phyloP scores from a whole-genome alignment of 1,139 yeast species.

The Oligophagozyma castellii region DNA sequence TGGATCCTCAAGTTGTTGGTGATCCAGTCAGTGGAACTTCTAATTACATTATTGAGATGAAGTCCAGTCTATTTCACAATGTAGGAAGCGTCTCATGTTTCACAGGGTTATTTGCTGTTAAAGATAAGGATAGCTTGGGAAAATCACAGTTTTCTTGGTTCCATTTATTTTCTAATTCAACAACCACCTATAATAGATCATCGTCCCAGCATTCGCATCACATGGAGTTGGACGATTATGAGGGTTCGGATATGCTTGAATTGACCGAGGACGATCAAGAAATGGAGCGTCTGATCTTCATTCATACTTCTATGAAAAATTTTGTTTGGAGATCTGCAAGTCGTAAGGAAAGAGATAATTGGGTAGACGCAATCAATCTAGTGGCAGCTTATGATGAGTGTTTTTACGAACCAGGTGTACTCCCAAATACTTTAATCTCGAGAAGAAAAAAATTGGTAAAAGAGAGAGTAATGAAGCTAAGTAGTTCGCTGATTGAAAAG shows the following conservation, averaged over 20 bases:
- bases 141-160: constrained; percentile 3
- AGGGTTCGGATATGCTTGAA: constrained; percentile 1
- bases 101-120: constrained; percentile 15
- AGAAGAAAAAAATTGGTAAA: constrained; percentile 14
- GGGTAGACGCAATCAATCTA: constrained; percentile 45
- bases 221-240: not conserved
- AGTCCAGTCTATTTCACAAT: constrained; percentile 5
- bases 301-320: constrained; percentile 26
- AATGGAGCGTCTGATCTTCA: constrained; percentile 6
- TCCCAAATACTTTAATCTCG: constrained; percentile 18
- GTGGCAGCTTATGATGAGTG: constrained; percentile 39
- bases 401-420: constrained; percentile 10
- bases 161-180: not conserved
- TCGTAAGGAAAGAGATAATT: constrained; percentile 32
- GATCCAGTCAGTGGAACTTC: constrained; percentile 15
- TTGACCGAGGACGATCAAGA: constrained; percentile 3
- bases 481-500: constrained; percentile 23
- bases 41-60: constrained; percentile 20
- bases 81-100: constrained; percentile 7
- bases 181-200: constrained; percentile 1
- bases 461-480: constrained; percentile 25
- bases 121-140: constrained; percentile 5
- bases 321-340: constrained; percentile 18
- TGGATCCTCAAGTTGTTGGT: constrained; percentile 12
- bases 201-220: constrained; percentile 1